A percentile compares a stretch with the other conserved stretches of the same genome.
These are phyloP conservation scores for Penicillium hordei DNA, from an alignment of 2,329 filamentous ascomycete species.

Conservation along the genomic window DNA sequence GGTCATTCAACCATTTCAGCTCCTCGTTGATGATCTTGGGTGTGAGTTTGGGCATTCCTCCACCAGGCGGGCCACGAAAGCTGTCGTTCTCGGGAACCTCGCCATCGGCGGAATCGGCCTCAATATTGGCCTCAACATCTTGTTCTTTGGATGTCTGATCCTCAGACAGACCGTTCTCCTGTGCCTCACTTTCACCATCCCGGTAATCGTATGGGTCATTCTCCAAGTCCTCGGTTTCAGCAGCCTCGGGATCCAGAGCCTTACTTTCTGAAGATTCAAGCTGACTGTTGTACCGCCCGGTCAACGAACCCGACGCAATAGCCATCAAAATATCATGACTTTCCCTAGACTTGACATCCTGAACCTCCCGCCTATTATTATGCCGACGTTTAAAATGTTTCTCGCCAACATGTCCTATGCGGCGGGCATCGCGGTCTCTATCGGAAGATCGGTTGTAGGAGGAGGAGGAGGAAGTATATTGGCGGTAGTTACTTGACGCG, in stretches of 20 bases:
- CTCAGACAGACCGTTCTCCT: neutral
- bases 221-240: neutral
- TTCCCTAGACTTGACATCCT: neutral
- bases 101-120: neutral
- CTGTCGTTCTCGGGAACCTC: neutral
- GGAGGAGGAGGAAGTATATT: no score
- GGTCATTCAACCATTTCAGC: constrained; percentile 65
- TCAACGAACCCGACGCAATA: constrained; percentile 1
- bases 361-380: neutral
- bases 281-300: neutral
- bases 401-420: neutral
- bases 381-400: neutral
- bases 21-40: constrained; percentile 52
- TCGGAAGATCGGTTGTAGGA: neutral
- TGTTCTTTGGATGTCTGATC: neutral
- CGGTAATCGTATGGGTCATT: neutral
- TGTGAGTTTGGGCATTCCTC: neutral
- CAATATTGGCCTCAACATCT: neutral
- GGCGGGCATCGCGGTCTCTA: neutral
- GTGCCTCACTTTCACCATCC: neutral
- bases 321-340: constrained; percentile 6
- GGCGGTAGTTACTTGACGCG: neutral
- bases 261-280: constrained; percentile 1
- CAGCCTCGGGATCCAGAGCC: neutral
- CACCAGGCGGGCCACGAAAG: neutral